Conservation (phyloP, 495 filamentous ascomycete species). For the Penicillium coffeae region DNA sequence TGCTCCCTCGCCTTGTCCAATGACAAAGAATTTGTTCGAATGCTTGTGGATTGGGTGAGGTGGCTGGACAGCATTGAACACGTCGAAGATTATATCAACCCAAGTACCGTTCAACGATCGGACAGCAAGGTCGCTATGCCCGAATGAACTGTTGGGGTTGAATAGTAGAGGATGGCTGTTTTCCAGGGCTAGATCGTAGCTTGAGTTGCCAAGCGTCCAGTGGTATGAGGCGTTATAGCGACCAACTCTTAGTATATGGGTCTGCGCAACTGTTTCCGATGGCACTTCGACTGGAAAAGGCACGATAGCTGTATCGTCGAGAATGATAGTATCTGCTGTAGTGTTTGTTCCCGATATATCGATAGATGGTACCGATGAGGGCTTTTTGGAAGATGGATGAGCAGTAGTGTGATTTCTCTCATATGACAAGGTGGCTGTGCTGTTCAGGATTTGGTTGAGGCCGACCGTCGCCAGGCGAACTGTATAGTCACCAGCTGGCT, state of each 20-base stretch:
- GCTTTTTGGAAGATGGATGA: neutral
- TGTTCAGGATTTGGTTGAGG: slow-evolving; percentile 28
- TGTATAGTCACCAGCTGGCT: slow-evolving; percentile 26
- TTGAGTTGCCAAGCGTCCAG: slow-evolving; percentile 28
- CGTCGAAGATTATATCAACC: slow-evolving; percentile 48
- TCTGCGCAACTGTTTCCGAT: slow-evolving; percentile 26
- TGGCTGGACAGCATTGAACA: slow-evolving; percentile 13
- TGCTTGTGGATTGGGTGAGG: slow-evolving; percentile 55
- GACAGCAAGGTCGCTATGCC: slow-evolving; percentile 31
- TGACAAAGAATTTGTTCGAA: slow-evolving; percentile 40
- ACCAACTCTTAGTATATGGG: slow-evolving; percentile 31
- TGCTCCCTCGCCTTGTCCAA: slow-evolving; percentile 27
- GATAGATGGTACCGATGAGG: slow-evolving; percentile 29
- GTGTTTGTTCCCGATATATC: slow-evolving; percentile 32
- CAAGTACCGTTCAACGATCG: slow-evolving; percentile 44
- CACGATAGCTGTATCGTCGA: slow-evolving; percentile 24
- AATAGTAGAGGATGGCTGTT: neutral
- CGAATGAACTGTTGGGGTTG: neutral
- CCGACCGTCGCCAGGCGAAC: slow-evolving; percentile 27
- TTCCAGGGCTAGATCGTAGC: neutral
- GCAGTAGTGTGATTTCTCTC: slow-evolving; percentile 8
- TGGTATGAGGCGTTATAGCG: slow-evolving; percentile 30
- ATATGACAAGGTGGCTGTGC: slow-evolving; percentile 28
- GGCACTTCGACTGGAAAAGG: slow-evolving; percentile 31
- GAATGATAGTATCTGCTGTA: slow-evolving; percentile 25